phyloP scores from a whole-genome alignment of 371 early-diverging fungal genomes.

The Quaeritorhiza haematococci region DNA sequence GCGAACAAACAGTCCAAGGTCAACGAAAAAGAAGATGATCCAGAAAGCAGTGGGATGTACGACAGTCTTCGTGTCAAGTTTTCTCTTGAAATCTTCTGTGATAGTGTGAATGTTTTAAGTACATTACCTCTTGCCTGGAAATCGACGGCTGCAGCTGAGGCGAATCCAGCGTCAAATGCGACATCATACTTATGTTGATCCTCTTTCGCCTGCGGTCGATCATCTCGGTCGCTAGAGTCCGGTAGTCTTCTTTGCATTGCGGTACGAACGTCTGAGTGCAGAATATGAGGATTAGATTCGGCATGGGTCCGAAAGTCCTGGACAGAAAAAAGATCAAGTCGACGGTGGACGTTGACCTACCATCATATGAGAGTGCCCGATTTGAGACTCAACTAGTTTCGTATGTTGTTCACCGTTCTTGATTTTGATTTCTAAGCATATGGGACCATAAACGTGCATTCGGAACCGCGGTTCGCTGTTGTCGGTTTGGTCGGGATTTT shows the following conservation, averaged over 20 bases:
- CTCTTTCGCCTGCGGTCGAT: conserved; percentile 52
- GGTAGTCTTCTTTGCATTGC: conserved; percentile 73
- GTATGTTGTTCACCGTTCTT: conserved; percentile 60
- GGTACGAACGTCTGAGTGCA: conserved; percentile 75
- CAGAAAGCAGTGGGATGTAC: too few relatives aligned
- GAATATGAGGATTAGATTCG: too few relatives aligned
- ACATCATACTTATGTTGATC: not conserved
- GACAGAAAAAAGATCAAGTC: not conserved
- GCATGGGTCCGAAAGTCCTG: not conserved
- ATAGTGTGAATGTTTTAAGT: too few relatives aligned
- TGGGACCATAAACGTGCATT: conserved; percentile 70
- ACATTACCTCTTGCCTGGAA: too few relatives aligned
- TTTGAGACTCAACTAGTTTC: conserved; percentile 56
- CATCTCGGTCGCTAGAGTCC: conserved; percentile 51
- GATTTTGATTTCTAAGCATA: conserved; percentile 57
- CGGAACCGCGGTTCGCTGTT: conserved; percentile 64
- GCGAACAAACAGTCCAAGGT: too few relatives aligned
- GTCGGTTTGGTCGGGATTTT: too few relatives aligned
- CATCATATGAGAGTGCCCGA: conserved; percentile 6
- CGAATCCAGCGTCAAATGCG: not conserved
- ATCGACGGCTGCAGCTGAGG: not conserved
- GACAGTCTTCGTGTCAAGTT: too few relatives aligned
- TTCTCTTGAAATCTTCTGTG: too few relatives aligned
- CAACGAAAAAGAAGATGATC: too few relatives aligned
- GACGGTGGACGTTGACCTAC: conserved; percentile 10